phyloP scores from a whole-genome alignment of 2,329 filamentous ascomycete species.

The Ophiostoma ulmi region DNA sequence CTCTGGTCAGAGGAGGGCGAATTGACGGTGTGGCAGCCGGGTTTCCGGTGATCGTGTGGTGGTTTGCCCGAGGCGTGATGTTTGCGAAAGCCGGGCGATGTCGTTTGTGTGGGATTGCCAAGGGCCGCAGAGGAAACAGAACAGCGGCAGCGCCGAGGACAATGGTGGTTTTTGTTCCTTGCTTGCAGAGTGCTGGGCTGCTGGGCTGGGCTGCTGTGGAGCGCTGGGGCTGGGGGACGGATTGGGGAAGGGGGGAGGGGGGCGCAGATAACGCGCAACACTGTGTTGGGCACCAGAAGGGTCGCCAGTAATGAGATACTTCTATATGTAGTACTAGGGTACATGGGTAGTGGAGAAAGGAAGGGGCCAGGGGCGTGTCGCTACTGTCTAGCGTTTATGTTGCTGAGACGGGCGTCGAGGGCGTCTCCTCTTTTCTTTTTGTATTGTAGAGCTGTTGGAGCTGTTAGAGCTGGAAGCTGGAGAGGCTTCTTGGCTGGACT shows the following conservation, averaged over 20 bases:
- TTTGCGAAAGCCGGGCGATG: slow-evolving; percentile 12
- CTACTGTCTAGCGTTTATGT: not conserved
- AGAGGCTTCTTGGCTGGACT: not conserved
- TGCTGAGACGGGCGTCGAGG: not conserved
- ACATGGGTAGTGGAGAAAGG: slow-evolving; percentile 3
- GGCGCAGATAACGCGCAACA: slow-evolving; percentile 16
- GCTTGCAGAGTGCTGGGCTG: not conserved
- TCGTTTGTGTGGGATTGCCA: slow-evolving; percentile 19
- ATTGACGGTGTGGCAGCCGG: not conserved
- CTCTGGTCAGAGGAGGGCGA: not conserved
- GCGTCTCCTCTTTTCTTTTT: too few relatives aligned
- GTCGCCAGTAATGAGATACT: not conserved
- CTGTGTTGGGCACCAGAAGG: slow-evolving; percentile 12
- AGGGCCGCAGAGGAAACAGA: slow-evolving; percentile 12
- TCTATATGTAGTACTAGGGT: not conserved
- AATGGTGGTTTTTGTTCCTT: slow-evolving; percentile 10
- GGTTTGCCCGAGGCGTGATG: not conserved
- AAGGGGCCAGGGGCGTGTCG: slow-evolving; percentile 19
- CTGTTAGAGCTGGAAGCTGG: not conserved
- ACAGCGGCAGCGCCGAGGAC: slow-evolving; percentile 16
- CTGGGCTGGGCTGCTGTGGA: not conserved
- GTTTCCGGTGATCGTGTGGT: not conserved
- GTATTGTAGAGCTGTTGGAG: too few relatives aligned
- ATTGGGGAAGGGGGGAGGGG: slow-evolving; percentile 8
- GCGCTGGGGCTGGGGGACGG: not conserved